A percentile compares a stretch with the other conserved stretches of the same genome.
Conservation (phyloP, 108 stramenopile species). For the Nannochloropsis salina region DNA sequence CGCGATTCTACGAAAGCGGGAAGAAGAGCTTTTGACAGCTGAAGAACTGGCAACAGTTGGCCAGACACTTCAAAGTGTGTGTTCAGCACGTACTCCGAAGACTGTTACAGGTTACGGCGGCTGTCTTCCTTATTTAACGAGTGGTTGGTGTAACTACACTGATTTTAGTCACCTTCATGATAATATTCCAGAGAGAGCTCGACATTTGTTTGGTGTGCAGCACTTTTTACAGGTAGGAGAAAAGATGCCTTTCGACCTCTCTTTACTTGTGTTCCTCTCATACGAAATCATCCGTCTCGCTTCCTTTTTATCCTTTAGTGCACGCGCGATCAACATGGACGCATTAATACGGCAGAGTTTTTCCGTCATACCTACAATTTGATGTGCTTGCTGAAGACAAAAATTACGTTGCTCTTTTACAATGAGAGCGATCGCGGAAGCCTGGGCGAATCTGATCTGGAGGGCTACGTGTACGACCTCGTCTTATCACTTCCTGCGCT, state of each 20-base stretch:
- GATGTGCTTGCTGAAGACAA: slow-evolving; percentile 34
- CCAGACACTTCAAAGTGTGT: not conserved
- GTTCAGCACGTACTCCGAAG: not conserved
- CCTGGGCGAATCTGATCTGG: slow-evolving; percentile 41
- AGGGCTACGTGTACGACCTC: slow-evolving; percentile 41
- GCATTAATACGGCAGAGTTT: slow-evolving; percentile 16
- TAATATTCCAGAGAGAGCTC: not conserved
- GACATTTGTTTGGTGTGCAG: not conserved
- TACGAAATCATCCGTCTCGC: not conserved
- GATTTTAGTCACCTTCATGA: not conserved
- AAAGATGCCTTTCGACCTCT: not conserved
- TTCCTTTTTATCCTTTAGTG: not conserved
- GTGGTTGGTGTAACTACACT: not conserved
- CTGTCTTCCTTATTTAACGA: not conserved
- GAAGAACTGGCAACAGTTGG: not conserved
- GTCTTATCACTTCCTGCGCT: not conserved
- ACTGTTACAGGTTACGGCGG: not conserved
- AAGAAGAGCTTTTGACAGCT: not conserved
- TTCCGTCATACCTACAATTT: slow-evolving; percentile 30
- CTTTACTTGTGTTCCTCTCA: too few species aligned
- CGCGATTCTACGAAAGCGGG: not conserved
- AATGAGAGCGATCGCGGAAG: not conserved
- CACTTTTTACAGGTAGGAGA: slow-evolving; percentile 13
- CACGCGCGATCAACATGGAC: not conserved
- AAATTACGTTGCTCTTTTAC: slow-evolving; percentile 26